phyloP scores from a whole-genome alignment of 371 early-diverging fungal species.

The Sporodiniella umbellata region DNA sequence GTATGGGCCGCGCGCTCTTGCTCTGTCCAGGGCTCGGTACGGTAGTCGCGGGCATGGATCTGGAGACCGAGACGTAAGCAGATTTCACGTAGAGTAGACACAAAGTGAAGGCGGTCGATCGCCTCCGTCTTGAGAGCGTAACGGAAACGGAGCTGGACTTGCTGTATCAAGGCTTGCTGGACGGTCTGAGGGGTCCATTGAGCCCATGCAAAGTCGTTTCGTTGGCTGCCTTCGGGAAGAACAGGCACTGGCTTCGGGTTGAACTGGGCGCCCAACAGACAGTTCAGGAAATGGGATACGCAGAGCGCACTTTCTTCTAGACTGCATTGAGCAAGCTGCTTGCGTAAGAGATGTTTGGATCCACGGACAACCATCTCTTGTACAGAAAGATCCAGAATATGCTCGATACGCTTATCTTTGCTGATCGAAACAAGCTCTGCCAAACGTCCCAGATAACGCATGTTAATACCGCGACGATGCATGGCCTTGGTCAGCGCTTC shows the following conservation, averaged over 20 bases:
- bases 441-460: slow-evolving; percentile 89
- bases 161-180: slow-evolving; percentile 49
- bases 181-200: slow-evolving; percentile 63
- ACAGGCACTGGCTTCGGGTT: slow-evolving; percentile 54
- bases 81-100: slow-evolving; percentile 79
- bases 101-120: slow-evolving; percentile 46
- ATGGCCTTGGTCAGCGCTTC: slow-evolving; percentile 76
- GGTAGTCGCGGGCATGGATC: slow-evolving; percentile 71
- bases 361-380: slow-evolving; percentile 90
- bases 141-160: slow-evolving; percentile 75
- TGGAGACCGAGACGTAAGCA: slow-evolving; percentile 86
- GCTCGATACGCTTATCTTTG: slow-evolving; percentile 55
- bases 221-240: slow-evolving; percentile 23
- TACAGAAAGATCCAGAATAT: slow-evolving; percentile 50
- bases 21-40: slow-evolving; percentile 49
- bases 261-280: slow-evolving; percentile 64
- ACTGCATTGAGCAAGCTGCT: slow-evolving; percentile 55
- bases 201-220: slow-evolving; percentile 44
- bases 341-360: slow-evolving; percentile 79
- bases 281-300: slow-evolving; percentile 82
- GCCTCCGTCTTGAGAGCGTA: slow-evolving; percentile 60
- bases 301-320: slow-evolving; percentile 56
- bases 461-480: slow-evolving; percentile 95
- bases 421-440: slow-evolving; percentile 57
- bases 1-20: slow-evolving; percentile 39